phyloP scores from a whole-genome alignment of 805 yeast species.

The Wickerhamiella nectarea region DNA sequence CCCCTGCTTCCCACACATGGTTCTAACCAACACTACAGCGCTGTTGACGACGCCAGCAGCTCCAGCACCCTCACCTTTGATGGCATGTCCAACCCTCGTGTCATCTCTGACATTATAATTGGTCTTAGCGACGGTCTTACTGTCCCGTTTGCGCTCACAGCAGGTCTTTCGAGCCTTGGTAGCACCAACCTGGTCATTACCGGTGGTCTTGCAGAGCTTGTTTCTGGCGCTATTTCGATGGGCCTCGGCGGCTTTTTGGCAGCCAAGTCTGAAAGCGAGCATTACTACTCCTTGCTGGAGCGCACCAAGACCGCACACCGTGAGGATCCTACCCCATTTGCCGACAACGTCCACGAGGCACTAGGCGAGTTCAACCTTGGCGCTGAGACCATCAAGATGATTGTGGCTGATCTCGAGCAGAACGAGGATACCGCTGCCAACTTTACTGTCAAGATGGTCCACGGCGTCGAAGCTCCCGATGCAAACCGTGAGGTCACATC shows the following conservation, averaged over 20 bases:
- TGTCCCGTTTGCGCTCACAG: constrained; percentile 97
- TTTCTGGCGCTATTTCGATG: constrained; percentile 95
- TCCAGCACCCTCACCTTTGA: constrained; percentile 16
- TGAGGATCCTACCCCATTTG: constrained; percentile 30
- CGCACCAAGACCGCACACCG: constrained; percentile 21
- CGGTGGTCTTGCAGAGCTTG: constrained; percentile 96
- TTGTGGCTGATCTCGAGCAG: constrained; percentile 65
- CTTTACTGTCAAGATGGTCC: constrained; percentile 75
- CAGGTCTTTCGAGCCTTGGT: constrained; percentile 86
- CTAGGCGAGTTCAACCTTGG: constrained; percentile 55
- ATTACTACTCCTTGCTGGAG: constrained; percentile 20
- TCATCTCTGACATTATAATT: constrained; percentile 83
- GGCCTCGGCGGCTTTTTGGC: constrained; percentile 95
- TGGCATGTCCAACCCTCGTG: constrained; percentile 46
- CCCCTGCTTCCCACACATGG: constrained; percentile 23
- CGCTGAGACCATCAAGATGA: constrained; percentile 57
- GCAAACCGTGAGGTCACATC: constrained; percentile 79
- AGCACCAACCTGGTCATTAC: constrained; percentile 82
- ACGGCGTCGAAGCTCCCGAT: constrained; percentile 91
- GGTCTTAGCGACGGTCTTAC: constrained; percentile 93
- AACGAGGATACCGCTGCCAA: constrained; percentile 70
- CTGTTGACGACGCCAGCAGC: constrained; percentile 12
- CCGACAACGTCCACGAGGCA: constrained; percentile 69
- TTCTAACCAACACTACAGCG: constrained; percentile 11
- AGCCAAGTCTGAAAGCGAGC: constrained; percentile 62